These are phyloP conservation scores for Clonostachys sp. DNA, from an alignment of 2,329 filamentous ascomycete species.

Conservation along the genomic window DNA sequence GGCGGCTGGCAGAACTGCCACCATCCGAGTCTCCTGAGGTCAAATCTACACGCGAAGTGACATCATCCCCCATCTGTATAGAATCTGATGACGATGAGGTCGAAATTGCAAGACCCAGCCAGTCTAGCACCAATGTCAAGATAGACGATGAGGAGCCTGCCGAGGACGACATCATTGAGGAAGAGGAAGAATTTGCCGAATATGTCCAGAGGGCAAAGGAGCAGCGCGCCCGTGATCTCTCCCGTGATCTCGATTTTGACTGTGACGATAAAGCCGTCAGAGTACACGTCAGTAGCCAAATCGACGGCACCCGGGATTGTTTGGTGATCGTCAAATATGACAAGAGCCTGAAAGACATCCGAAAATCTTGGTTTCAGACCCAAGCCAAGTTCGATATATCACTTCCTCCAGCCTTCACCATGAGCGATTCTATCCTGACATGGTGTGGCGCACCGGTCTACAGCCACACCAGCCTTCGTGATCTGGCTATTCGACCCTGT, in stretches of 20 bases:
- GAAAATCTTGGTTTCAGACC: too few species aligned
- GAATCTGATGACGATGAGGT: not conserved
- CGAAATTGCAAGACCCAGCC: not conserved
- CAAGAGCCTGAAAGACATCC: too few species aligned
- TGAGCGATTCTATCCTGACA: conserved; percentile 63
- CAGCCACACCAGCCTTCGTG: conserved; percentile 67
- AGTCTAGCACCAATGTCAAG: conserved; percentile 1
- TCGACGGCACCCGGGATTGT: too few species aligned
- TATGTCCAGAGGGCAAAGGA: not conserved
- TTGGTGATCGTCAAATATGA: too few species aligned
- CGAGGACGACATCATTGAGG: not conserved
- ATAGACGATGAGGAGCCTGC: conserved; percentile 2
- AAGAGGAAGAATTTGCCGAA: not conserved
- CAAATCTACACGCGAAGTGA: too few species aligned
- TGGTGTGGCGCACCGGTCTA: conserved; percentile 73
- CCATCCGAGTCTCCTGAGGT: too few species aligned
- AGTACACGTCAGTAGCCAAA: too few species aligned
- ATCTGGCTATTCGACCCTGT: conserved; percentile 54
- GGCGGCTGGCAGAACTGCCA: too few species aligned
- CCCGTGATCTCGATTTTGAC: not conserved
- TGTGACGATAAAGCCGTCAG: too few species aligned
- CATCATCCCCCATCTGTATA: too few species aligned
- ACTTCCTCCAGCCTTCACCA: too few species aligned
- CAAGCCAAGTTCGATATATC: too few species aligned
- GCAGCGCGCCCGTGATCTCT: not conserved